Base-by-base conservation (phyloP, 2,329 filamentous ascomycete genomes). In the Lachnellula cervina region DNA sequence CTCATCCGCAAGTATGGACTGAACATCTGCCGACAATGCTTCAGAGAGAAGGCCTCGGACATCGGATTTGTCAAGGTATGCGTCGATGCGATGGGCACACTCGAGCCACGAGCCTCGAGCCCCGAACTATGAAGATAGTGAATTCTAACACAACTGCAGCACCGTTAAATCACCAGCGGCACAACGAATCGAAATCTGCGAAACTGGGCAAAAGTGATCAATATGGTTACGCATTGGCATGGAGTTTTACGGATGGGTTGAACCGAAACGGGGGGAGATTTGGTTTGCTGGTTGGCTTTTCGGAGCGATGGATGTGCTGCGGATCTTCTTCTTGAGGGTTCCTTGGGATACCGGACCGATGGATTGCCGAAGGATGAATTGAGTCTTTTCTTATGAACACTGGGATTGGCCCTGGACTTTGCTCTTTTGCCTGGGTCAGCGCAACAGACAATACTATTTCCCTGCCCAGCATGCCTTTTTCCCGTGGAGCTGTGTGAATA, bases 1-100 rank as follows among this genome's bases (percentile, higher is more conserved):
- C 87, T 99, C 70, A 96, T 99, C 86, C 92, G 94, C 83, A 99
- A 99, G 83, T 99, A 99, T 82, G 93, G 94, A 75, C 84, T 97
- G 71, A 90, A 96, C 79, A 84, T 88, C 74, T 88, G 85, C 83
- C 84, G 85, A 82, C 85, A 88, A 76, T 88, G 85, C 81, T 88
- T 87, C 82, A 81, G 84, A 72, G 84, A 88, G 80, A 87, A 87
- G 80, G 76, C 82, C 66, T 76, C 81, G 75, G 84, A 88, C 72
- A 87, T 88, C 75, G 84, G 84, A 71, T 88, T 88, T 77, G 78
- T 82, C 78, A 87, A 88, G 84, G 83, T 86, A 72, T 63, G 66
- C 53, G 42, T 23, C 17, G 44, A 72, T 62, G 66, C 52, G 42
- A 44, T 32, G 23, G n/a, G 21, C 13, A 21, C 54, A 44, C 37